A percentile compares a stretch with the other conserved stretches of the same genome.
phyloP scores from a whole-genome alignment of 805 yeast genomes.

The Phaffomyces antillensis region DNA sequence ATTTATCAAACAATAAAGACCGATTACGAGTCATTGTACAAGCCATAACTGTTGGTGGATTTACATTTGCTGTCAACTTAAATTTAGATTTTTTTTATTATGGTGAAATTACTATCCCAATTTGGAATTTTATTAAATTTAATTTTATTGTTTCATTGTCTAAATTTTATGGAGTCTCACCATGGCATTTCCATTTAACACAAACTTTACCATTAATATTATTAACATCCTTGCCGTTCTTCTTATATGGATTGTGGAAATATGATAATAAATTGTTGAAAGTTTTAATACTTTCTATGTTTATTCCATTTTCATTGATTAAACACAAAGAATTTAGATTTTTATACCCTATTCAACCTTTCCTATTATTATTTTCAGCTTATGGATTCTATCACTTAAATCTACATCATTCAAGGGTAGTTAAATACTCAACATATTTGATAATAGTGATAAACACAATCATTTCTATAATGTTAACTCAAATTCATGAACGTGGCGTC shows the following conservation, averaged over 20 bases:
- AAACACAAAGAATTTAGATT: conserved; percentile 90
- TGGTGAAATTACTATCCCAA: conserved; percentile 49
- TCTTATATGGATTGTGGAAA: conserved; percentile 35
- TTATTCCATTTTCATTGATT: conserved; percentile 54
- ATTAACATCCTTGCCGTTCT: conserved; percentile 59
- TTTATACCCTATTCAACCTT: conserved; percentile 77
- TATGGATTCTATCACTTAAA: conserved; percentile 21
- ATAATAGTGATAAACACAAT: conserved; percentile 31
- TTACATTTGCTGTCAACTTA: conserved; percentile 31
- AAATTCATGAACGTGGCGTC: conserved; percentile 82
- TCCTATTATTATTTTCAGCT: conserved; percentile 49
- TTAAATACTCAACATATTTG: conserved; percentile 16
- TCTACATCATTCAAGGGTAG: conserved; percentile 11
- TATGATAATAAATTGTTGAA: conserved; percentile 22
- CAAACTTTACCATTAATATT: conserved; percentile 80
- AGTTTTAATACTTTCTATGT: conserved; percentile 34
- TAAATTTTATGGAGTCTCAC: conserved; percentile 76
- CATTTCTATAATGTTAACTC: conserved; percentile 46
- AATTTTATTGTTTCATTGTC: conserved; percentile 70
- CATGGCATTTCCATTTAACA: conserved; percentile 75
- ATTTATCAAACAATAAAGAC: conserved; percentile 1
- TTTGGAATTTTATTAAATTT: conserved; percentile 65
- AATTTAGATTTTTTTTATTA: conserved; percentile 57
- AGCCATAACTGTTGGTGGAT: conserved; percentile 16
- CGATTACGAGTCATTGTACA: conserved; percentile 15